Percentiles rank a stretch among this genome's conserved stretches.
Conservation (phyloP, 805 yeast species). For the Kluyveromyces siamensis region DNA sequence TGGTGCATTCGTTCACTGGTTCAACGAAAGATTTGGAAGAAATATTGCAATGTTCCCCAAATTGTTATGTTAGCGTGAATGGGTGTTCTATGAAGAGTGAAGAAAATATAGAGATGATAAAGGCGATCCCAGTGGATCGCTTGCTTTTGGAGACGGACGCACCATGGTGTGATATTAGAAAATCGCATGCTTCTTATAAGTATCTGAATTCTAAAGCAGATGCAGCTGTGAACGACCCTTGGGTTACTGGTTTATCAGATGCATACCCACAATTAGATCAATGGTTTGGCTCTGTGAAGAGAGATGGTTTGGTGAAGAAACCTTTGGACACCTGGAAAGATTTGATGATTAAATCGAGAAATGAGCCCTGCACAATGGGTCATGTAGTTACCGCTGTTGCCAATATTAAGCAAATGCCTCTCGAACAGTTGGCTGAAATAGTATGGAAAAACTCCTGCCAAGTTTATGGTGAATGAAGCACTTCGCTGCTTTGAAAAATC, state of each 20-base stretch:
- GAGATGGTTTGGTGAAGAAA: conserved; percentile 26
- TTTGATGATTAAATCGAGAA: conserved; percentile 64
- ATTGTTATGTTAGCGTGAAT: conserved; percentile 64
- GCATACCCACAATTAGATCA: conserved; percentile 32
- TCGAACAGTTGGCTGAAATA: conserved; percentile 36
- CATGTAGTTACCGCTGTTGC: conserved; percentile 67
- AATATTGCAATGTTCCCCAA: conserved; percentile 36
- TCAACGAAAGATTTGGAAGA: conserved; percentile 50
- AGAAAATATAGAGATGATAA: conserved; percentile 61
- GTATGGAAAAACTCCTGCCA: conserved; percentile 45
- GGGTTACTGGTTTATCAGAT: conserved; percentile 58
- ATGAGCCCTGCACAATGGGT: conserved; percentile 86
- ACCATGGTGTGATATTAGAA: conserved; percentile 96
- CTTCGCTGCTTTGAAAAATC: not conserved
- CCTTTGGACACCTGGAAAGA: conserved; percentile 19
- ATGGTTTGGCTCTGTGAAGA: conserved; percentile 23
- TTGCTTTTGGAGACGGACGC: conserved; percentile 90
- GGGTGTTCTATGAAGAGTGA: conserved; percentile 85
- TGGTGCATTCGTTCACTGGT: conserved; percentile 95
- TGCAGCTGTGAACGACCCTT: conserved; percentile 49
- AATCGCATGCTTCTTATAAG: conserved; percentile 66
- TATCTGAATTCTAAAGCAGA: conserved; percentile 36
- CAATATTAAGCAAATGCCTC: conserved; percentile 35
- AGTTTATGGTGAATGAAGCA: conserved; percentile 28
- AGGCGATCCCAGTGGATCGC: conserved; percentile 56